Percentiles rank a stretch among this genome's conserved stretches.
Evolutionary conservation across 1,284 basidiomycete species (phyloP).

Genomic region (Volvariella surrecta): DNA sequence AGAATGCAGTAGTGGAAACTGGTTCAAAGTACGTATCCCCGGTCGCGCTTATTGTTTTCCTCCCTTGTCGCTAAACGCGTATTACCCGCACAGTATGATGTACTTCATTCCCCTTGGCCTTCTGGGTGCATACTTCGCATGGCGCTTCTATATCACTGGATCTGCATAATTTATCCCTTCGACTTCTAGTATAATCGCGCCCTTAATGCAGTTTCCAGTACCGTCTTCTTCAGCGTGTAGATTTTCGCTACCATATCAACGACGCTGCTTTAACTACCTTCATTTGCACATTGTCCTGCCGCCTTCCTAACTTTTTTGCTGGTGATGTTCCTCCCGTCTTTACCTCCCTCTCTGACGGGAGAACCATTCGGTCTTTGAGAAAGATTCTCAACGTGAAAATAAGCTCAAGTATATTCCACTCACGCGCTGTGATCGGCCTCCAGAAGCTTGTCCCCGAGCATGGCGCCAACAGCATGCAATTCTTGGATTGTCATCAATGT

Average conservation of each 20-base stretch:
- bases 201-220: neutral
- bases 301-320: no score
- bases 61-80: conserved; percentile 3
- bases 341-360: no score
- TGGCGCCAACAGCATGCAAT: no score
- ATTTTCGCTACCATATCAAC: neutral
- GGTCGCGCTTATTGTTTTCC: conserved; percentile 4
- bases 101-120: conserved; percentile 73
- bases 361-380: no score
- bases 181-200: neutral
- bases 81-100: conserved; percentile 41
- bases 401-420: no score
- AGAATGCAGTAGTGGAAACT: conserved; percentile 45
- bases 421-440: no score
- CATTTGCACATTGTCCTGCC: no score
- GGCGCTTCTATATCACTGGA: conserved; percentile 58
- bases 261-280: no score
- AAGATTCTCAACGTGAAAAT: no score
- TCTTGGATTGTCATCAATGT: no score
- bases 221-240: neutral
- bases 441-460: no score
- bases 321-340: no score
- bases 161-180: conserved; percentile 23
- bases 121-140: conserved; percentile 77
- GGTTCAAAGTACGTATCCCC: conserved; percentile 55